Conservation (phyloP, 305 asterid genomes). For the Solanum hybrid region DNA sequence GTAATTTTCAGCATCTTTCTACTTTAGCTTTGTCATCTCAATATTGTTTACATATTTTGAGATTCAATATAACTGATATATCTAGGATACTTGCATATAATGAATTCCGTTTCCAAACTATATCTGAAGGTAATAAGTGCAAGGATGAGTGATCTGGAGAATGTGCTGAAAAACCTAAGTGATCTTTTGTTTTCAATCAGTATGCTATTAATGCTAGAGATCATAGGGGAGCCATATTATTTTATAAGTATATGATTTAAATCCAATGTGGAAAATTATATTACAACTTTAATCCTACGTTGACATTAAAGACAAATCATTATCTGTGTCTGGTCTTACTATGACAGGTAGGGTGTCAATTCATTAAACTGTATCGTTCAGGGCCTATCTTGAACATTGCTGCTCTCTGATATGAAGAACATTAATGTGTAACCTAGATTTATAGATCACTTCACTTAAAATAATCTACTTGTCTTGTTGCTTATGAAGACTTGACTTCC, state of each 20-base stretch:
- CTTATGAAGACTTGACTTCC: background rate
- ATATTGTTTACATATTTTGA: background rate
- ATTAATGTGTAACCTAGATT: background rate
- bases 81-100: background rate
- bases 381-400: background rate
- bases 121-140: background rate
- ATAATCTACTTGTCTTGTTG: background rate
- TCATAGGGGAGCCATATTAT: background rate
- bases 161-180: background rate
- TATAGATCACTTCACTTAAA: background rate
- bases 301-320: background rate
- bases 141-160: conserved; percentile 1
- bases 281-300: background rate
- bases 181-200: background rate
- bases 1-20: conserved; percentile 25
- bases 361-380: background rate
- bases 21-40: background rate
- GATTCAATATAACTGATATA: background rate
- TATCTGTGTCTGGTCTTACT: background rate
- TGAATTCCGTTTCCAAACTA: background rate
- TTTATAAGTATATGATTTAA: background rate
- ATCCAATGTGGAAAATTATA: background rate
- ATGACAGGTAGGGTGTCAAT: background rate
- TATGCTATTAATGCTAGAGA: background rate
- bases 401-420: background rate